Conservation (phyloP, 371 early-diverging fungal genomes). For the Rhizopus stolonifer region DNA sequence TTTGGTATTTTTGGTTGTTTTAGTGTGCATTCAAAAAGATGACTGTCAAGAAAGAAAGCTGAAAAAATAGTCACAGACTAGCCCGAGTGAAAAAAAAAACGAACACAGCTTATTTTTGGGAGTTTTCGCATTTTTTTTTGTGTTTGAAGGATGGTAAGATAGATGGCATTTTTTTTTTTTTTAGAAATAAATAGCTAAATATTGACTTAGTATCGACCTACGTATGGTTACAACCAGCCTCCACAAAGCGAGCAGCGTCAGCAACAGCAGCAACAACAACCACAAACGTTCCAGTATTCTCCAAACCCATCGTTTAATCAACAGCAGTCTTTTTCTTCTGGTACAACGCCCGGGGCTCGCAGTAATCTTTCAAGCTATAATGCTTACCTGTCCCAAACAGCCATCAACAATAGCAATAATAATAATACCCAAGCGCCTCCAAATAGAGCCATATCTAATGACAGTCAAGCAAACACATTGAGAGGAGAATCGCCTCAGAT, state of each 20-base stretch:
- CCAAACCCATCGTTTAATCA: not conserved
- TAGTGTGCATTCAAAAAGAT: not conserved
- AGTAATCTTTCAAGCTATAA: slow-evolving; percentile 12
- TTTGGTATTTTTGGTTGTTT: too few species aligned
- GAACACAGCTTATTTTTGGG: too few species aligned
- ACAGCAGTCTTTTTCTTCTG: not conserved
- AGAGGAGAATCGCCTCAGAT: not conserved
- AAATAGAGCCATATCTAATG: not conserved
- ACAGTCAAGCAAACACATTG: not conserved
- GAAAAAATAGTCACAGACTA: not conserved
- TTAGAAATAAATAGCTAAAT: not conserved
- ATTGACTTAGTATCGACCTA: slow-evolving; percentile 18
- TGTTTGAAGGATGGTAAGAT: not conserved
- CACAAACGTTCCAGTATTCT: not conserved
- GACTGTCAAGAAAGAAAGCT: not conserved
- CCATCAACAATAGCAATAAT: not conserved
- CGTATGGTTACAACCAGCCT: slow-evolving; percentile 22
- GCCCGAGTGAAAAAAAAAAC: not conserved
- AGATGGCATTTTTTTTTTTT: not conserved
- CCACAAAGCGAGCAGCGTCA: slow-evolving; percentile 5
- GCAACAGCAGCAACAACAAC: slow-evolving; percentile 13
- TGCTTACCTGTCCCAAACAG: slow-evolving; percentile 9
- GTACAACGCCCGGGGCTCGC: not conserved
- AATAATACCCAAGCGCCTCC: slow-evolving; percentile 3
- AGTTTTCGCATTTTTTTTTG: not conserved